These are phyloP conservation scores for Alternaria angustiovoidea DNA, from an alignment of 2,329 filamentous ascomycete genomes.

Conservation along the genomic window DNA sequence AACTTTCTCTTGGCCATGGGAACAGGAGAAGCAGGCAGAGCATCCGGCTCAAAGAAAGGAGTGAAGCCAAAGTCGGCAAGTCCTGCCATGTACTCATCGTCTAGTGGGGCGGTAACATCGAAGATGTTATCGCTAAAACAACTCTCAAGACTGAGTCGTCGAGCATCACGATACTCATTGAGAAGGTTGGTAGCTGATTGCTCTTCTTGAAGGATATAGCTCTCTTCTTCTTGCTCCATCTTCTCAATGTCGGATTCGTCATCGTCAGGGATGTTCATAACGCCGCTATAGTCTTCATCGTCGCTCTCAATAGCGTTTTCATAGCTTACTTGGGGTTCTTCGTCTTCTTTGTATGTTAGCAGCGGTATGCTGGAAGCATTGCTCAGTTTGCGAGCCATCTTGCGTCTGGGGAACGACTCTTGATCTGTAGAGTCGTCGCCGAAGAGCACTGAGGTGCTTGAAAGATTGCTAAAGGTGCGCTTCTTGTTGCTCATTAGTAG, in stretches of 20 bases:
- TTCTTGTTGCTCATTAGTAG: constrained; percentile 47
- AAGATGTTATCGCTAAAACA: constrained; percentile 46
- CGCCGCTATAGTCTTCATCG: constrained; percentile 69
- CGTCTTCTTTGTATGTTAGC: constrained; percentile 45
- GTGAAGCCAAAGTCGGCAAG: constrained; percentile 46
- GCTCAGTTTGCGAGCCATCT: constrained; percentile 49
- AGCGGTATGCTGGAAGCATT: constrained; percentile 44
- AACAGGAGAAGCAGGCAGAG: constrained; percentile 52
- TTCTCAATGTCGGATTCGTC: constrained; percentile 82
- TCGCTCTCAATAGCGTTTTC: constrained; percentile 51
- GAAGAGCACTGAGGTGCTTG: constrained; percentile 49
- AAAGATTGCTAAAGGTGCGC: constrained; percentile 51
- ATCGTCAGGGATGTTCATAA: constrained; percentile 78
- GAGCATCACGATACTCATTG: constrained; percentile 44
- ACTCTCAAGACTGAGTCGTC: constrained; percentile 47
- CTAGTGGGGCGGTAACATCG: constrained; percentile 39
- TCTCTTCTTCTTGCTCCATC: constrained; percentile 80
- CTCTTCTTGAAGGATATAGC: constrained; percentile 67
- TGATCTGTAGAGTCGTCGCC: constrained; percentile 45
- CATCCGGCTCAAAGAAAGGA: constrained; percentile 52
- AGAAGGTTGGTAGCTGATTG: constrained; percentile 41
- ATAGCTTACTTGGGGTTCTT: constrained; percentile 27
- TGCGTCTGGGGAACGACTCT: constrained; percentile 48
- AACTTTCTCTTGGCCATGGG: constrained; percentile 45
- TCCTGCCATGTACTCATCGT: constrained; percentile 34